Conservation (phyloP, 352 stramenopile species). For the Pythium aquatile region DNA sequence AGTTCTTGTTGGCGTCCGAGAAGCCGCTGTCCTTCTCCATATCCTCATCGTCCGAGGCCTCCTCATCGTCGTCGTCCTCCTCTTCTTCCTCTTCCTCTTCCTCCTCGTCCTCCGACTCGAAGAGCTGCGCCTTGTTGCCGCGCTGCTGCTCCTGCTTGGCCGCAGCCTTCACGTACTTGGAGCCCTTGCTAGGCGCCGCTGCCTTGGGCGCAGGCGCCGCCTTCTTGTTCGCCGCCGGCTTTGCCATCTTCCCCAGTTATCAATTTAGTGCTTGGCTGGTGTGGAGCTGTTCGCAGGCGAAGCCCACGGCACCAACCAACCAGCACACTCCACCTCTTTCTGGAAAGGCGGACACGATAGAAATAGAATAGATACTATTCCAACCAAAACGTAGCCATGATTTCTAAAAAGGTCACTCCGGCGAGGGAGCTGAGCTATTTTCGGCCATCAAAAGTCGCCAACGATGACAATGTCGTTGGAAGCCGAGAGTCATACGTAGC, state of each 20-base stretch:
- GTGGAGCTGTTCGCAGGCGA: conserved; percentile 3
- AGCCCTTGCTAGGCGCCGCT: conserved; percentile 20
- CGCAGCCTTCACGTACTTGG: conserved; percentile 80
- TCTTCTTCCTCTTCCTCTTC: conserved; percentile 45
- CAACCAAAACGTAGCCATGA: conserved; percentile 13
- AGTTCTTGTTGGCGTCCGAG: conserved; percentile 86
- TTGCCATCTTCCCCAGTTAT: conserved; percentile 11
- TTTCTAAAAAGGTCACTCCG: conserved; percentile 11
- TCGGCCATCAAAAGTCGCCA: neutral
- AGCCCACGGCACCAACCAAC: conserved; percentile 20
- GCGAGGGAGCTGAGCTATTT: conserved; percentile 13
- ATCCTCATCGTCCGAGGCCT: conserved; percentile 38
- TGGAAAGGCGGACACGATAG: conserved; percentile 3
- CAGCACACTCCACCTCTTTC: conserved; percentile 2
- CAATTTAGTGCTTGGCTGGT: conserved; percentile 6
- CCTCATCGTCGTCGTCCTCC: conserved; percentile 33
- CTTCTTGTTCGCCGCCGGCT: conserved; percentile 29
- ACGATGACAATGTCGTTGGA: neutral
- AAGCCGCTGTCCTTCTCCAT: conserved; percentile 50
- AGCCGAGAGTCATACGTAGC: neutral
- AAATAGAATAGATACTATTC: conserved; percentile 15
- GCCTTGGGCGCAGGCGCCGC: conserved; percentile 22
- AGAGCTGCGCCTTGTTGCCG: conserved; percentile 52
- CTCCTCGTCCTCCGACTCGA: conserved; percentile 60
- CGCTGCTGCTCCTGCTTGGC: conserved; percentile 51